Conservation (phyloP, 805 yeast species). For the Dipodascopsis tothii region DNA sequence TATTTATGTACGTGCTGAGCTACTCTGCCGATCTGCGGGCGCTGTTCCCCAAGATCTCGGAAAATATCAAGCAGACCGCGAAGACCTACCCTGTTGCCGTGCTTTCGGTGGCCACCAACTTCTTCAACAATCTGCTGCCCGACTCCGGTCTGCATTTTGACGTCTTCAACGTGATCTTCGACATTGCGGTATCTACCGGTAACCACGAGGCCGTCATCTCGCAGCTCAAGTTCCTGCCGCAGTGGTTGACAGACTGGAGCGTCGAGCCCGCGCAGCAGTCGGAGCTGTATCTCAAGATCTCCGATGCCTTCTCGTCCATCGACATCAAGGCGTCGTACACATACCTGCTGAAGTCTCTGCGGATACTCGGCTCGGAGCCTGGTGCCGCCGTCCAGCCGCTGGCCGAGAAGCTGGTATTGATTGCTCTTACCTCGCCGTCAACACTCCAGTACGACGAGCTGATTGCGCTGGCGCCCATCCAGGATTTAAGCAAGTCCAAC, state of each 20-base stretch:
- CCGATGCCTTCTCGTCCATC: not conserved
- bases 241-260: conserved; percentile 36
- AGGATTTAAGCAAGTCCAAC: conserved; percentile 21
- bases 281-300: conserved; percentile 24
- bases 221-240: conserved; percentile 33
- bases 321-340: not conserved
- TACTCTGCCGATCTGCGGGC: conserved; percentile 31
- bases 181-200: conserved; percentile 31
- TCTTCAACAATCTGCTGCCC: conserved; percentile 35
- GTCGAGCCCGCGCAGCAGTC: conserved; percentile 25
- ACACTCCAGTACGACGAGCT: conserved; percentile 30
- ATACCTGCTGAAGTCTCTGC: not conserved
- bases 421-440: conserved; percentile 25
- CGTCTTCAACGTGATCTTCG: conserved; percentile 32
- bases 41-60: conserved; percentile 28
- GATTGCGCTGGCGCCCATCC: conserved; percentile 29
- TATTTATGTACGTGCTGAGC: conserved; percentile 32
- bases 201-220: conserved; percentile 31
- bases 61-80: conserved; percentile 23
- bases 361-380: not conserved
- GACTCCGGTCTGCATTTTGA: conserved; percentile 27
- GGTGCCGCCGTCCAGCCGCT: not conserved
- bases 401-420: conserved; percentile 22
- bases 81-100: conserved; percentile 6
- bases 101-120: conserved; percentile 31